Evolutionary conservation across 2,329 filamentous ascomycete genomes (phyloP).

Genomic region (Neophaeococcomyces aloes): DNA sequence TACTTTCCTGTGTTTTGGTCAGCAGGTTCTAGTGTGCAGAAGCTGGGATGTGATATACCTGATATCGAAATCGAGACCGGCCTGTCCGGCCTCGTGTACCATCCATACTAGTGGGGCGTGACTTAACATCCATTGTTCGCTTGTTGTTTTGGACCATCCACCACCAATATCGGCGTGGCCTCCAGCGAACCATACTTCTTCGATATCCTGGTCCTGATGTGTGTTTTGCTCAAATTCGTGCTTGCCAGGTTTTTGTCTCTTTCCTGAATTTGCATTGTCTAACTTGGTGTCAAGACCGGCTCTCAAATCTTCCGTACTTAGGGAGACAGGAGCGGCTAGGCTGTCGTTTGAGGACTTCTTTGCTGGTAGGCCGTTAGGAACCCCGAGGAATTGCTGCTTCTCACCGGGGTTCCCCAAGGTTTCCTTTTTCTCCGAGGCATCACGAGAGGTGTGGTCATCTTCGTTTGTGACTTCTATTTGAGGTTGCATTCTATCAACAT

Average conservation of each 20-base stretch:
- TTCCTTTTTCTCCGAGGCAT: slow-evolving; percentile 4
- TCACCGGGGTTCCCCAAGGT: not conserved
- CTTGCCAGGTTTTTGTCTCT: slow-evolving; percentile 11
- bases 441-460: not conserved
- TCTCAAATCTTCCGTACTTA: slow-evolving; percentile 9
- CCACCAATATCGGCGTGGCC: slow-evolving; percentile 71
- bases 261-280: too few relatives aligned
- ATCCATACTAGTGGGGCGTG: slow-evolving; percentile 63
- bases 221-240: slow-evolving; percentile 24
- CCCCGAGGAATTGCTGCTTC: slow-evolving; percentile 1
- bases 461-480: not conserved
- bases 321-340: slow-evolving; percentile 10
- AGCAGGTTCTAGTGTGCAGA: not conserved
- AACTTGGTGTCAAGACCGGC: slow-evolving; percentile 1
- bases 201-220: slow-evolving; percentile 57
- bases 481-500: not conserved
- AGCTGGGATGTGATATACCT: slow-evolving; percentile 48
- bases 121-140: slow-evolving; percentile 50
- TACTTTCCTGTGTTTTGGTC: slow-evolving; percentile 12
- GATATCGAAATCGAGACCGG: slow-evolving; percentile 60
- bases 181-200: slow-evolving; percentile 66
- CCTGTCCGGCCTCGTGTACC: slow-evolving; percentile 52
- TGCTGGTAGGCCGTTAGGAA: not conserved
- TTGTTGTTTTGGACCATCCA: slow-evolving; percentile 37
- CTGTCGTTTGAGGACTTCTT: slow-evolving; percentile 10